phyloP scores from a whole-genome alignment of 148 eudicot genomes.

The Amaranthus hypochondriacus region DNA sequence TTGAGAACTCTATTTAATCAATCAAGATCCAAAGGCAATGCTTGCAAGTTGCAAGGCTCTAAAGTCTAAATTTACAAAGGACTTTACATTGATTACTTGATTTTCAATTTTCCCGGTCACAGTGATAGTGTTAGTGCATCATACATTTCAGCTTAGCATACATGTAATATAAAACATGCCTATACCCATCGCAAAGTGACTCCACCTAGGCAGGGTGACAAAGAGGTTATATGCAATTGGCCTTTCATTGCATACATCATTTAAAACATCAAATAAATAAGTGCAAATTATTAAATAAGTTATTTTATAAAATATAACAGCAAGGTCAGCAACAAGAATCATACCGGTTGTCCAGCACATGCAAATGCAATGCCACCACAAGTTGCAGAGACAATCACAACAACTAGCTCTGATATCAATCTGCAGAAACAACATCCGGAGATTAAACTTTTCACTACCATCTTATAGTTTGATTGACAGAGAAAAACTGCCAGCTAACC shows the following conservation, averaged over 20 bases:
- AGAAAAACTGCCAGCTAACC: slow-evolving; percentile 34
- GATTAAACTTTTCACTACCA: slow-evolving; percentile 5
- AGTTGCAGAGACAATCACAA: slow-evolving; percentile 95
- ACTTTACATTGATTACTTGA: too few species aligned
- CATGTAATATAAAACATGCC: too few species aligned
- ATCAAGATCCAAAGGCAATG: not conserved
- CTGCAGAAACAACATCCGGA: slow-evolving; percentile 35
- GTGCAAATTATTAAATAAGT: not conserved
- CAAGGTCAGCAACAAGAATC: slow-evolving; percentile 15
- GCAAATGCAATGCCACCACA: slow-evolving; percentile 99
- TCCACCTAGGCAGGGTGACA: too few species aligned
- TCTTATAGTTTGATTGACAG: slow-evolving; percentile 1
- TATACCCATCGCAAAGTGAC: too few species aligned
- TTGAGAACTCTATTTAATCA: not conserved
- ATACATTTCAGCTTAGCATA: too few species aligned
- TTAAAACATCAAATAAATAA: not conserved
- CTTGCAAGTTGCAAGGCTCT: not conserved
- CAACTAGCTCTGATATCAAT: slow-evolving; percentile 91
- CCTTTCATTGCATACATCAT: not conserved
- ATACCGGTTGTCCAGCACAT: slow-evolving; percentile 95
- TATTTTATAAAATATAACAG: not conserved
- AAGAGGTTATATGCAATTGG: not conserved
- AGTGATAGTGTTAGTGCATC: too few species aligned
- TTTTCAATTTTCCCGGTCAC: too few species aligned
- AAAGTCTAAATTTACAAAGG: not conserved